Evolutionary conservation across 2,329 filamentous ascomycete genomes (phyloP).

Genomic region (Trichoderma atrobrunneum): DNA sequence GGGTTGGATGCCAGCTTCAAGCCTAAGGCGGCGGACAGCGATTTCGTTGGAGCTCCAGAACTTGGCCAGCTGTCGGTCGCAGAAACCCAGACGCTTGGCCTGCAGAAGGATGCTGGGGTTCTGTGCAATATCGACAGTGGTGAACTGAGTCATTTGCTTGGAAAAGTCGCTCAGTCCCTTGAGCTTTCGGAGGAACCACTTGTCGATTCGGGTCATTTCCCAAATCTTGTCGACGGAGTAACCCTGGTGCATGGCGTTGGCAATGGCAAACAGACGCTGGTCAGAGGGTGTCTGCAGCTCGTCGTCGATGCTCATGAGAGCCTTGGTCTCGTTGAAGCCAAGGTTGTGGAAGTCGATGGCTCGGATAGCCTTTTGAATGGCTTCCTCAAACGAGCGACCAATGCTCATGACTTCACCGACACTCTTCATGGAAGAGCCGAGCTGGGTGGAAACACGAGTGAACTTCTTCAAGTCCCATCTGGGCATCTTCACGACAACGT

Average conservation of each 20-base stretch:
- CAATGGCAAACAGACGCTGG: constrained; percentile 94
- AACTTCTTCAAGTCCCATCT: constrained; percentile 99
- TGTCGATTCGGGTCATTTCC: constrained; percentile 98
- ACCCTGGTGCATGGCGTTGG: constrained; percentile 92
- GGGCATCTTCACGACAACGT: constrained; percentile 98
- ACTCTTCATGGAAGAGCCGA: constrained; percentile 99
- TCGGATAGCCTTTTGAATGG: constrained; percentile 96
- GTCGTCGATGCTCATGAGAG: constrained; percentile 91
- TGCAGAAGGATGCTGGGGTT: constrained; percentile 67
- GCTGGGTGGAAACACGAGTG: constrained; percentile 88
- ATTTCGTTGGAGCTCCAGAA: constrained; percentile 96
- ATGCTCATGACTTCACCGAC: constrained; percentile 99
- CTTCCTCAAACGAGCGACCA: constrained; percentile 93
- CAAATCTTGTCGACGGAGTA: constrained; percentile 97
- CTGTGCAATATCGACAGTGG: constrained; percentile 60
- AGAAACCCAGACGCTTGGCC: constrained; percentile 93
- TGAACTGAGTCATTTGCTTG: constrained; percentile 70
- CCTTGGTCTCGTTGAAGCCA: constrained; percentile 87
- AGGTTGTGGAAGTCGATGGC: constrained; percentile 94
- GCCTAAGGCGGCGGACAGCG: constrained; percentile 76
- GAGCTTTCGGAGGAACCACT: constrained; percentile 93
- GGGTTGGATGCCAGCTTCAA: constrained; percentile 83
- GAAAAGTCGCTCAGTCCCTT: constrained; percentile 89
- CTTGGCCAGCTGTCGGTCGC: constrained; percentile 86
- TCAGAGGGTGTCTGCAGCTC: constrained; percentile 97